Base-by-base conservation (phyloP, 129 eudicot genomes). In the Escallonia herrerae region DNA sequence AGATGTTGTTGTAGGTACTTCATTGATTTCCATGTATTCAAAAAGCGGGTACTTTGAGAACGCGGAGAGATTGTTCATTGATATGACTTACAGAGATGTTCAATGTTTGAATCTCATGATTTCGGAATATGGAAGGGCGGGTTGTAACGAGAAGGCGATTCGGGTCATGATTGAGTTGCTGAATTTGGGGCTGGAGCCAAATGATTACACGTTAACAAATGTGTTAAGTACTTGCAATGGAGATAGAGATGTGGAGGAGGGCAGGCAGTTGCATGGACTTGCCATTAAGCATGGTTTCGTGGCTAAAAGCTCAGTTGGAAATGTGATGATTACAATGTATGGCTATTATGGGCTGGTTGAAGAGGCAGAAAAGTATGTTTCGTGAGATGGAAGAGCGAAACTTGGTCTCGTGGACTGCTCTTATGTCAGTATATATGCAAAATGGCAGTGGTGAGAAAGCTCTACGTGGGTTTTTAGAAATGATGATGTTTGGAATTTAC, bases 21-120 rank as follows among this genome's bases (percentile, higher is more conserved):
- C 73, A 38, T 56, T 68, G 14, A 42, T 68, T 9, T 56, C 64
- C 60, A 56, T 68, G 73, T 68, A 68, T 68, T 66, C 71, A n/a
- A 53, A 43, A 41, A 52, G 15, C 43, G 71, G 46, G 13, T 40
- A 14, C 71, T 53, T 43, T 42, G 52, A 66, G 8, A 62, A 15
- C 22, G 10, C n/a, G 2, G 62, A 66, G 63, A 68, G 40, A 40
- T 11, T 68, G 56, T 68, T 68, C 37, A 13, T 6, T 44, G 73
- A 57, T 33, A 52, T 66, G 62, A 54, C 6, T 53, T 40, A 42
- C 13, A 14, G 46, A 52, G 71, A 66, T 41, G 13, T 66, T 5
- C 61, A 51, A 3, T 66, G 61, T 41, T 66, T 66, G n/a, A 66
- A 66, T 42, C 39, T 66, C 4, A 42, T 66, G 71, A 66, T 66